Evolutionary conservation across 345 rosid species (phyloP).

Genomic region (Citrus glauca): DNA sequence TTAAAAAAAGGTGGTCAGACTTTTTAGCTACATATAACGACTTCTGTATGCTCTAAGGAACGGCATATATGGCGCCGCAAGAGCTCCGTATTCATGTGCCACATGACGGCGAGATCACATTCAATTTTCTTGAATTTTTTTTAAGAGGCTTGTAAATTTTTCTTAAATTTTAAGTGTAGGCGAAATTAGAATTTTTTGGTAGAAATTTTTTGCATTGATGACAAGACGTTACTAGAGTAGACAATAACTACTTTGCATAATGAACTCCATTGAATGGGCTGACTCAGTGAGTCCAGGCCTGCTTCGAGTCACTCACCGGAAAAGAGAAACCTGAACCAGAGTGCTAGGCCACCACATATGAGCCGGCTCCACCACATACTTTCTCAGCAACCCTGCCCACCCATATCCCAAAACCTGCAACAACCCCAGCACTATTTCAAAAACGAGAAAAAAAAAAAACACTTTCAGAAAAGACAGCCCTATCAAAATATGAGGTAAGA

Average conservation of each 20-base stretch:
- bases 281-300: not conserved
- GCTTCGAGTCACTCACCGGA: constrained; percentile 41
- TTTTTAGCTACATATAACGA: no score
- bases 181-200: not conserved
- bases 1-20: no score
- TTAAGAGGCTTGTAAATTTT: no score
- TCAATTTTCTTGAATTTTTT: no score
- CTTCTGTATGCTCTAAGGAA: no score
- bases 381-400: constrained; percentile 89
- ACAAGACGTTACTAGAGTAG: not conserved
- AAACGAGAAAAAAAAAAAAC: not conserved
- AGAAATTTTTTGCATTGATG: not conserved
- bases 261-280: not conserved
- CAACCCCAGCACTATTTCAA: not conserved
- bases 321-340: constrained; percentile 82
- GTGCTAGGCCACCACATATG: constrained; percentile 97
- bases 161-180: no score
- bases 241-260: not conserved
- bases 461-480: not conserved
- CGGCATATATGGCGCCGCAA: not conserved
- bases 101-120: not conserved
- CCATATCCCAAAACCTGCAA: constrained; percentile 86
- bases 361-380: constrained; percentile 92
- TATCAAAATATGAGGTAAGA: no score
- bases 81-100: not conserved